Base-by-base conservation (phyloP, 139 green algal genomes). In the Picochlorum sp. region DNA sequence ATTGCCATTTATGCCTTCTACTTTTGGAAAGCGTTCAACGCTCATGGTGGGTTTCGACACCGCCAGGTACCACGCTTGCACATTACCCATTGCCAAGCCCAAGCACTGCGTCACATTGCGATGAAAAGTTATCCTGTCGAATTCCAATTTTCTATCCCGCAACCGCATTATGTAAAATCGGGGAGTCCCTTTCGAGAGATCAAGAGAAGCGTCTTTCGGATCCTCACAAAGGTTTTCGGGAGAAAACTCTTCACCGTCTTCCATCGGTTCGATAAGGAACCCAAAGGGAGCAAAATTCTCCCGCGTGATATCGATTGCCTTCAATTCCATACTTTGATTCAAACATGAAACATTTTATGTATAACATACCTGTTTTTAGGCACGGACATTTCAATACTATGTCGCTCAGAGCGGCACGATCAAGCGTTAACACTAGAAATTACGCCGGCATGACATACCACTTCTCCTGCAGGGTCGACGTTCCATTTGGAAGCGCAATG, bases 121-220 rank as follows among this genome's bases (percentile, higher is more conserved):
- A 73, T 97, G 90, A 77, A 90, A 93, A 0, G 87, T 97, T 64
- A 97, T 97, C 32, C 80, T 69, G 45, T 81, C 65, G 59, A 97
- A 96, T 4, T 14, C 25, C 26, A 83, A 68, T 3, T 75, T 76
- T 8, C 76, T 57, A 16, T 56, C 55, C 0, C 81, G 85, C 25
- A 97, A 58, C 2, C 75, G 63, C 89, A 96, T 97, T 58, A 97
- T 93, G 78, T 98, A 97, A 44, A 97, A 91, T 59, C 89, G 85
- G 58, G 10, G 33, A 20, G 30, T 5, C 16, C 18, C 37, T 29
- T 22, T 2, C 31, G n/a, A 49, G 1, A 33, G 20, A 2, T 22
- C 8, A 8, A 51, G 49, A 40, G 8, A 12, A 58, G 13, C 30
- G 22, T 47, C 39, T n/a, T 26, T 47, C 39, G 39, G 22, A n/a